These are phyloP conservation scores for Pythium rhizo-oryzae DNA, from an alignment of 352 stramenopile species.

Conservation along the genomic window DNA sequence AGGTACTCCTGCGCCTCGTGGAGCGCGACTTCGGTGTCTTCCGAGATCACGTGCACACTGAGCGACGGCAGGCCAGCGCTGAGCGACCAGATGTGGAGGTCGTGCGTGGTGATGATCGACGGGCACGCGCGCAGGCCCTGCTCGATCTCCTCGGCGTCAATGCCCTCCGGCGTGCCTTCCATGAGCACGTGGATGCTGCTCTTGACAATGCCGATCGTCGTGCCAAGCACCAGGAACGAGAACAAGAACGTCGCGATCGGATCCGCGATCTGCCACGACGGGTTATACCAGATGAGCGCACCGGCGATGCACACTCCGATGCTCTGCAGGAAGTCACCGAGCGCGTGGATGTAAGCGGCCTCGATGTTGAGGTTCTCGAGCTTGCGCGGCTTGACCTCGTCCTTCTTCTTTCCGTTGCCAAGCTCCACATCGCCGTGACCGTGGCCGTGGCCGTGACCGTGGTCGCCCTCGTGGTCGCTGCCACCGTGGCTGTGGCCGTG, in stretches of 20 bases:
- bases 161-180: slow-evolving; percentile 93
- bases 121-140: slow-evolving; percentile 71
- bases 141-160: slow-evolving; percentile 89
- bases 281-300: slow-evolving; percentile 96
- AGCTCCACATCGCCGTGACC: slow-evolving; percentile 30
- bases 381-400: slow-evolving; percentile 33
- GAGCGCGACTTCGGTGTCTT: slow-evolving; percentile 66
- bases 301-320: slow-evolving; percentile 96
- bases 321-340: slow-evolving; percentile 98
- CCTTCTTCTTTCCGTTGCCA: slow-evolving; percentile 22
- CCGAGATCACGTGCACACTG: slow-evolving; percentile 92
- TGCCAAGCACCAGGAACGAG: slow-evolving; percentile 93
- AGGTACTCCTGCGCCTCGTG: slow-evolving; percentile 74
- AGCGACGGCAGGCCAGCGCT: slow-evolving; percentile 90
- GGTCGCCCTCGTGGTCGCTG: slow-evolving; percentile 38
- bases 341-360: slow-evolving; percentile 97
- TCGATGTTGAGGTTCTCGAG: slow-evolving; percentile 95
- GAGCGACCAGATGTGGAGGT: slow-evolving; percentile 98
- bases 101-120: slow-evolving; percentile 94
- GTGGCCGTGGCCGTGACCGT: slow-evolving; percentile 31
- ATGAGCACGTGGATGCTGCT: slow-evolving; percentile 95
- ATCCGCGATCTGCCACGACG: slow-evolving; percentile 95
- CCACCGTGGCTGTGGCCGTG: slow-evolving; percentile 43
- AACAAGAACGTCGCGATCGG: slow-evolving; percentile 99
- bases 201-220: slow-evolving; percentile 92